phyloP scores from a whole-genome alignment of 2,329 filamentous ascomycete genomes.

The Ilyonectria mors-panacis region DNA sequence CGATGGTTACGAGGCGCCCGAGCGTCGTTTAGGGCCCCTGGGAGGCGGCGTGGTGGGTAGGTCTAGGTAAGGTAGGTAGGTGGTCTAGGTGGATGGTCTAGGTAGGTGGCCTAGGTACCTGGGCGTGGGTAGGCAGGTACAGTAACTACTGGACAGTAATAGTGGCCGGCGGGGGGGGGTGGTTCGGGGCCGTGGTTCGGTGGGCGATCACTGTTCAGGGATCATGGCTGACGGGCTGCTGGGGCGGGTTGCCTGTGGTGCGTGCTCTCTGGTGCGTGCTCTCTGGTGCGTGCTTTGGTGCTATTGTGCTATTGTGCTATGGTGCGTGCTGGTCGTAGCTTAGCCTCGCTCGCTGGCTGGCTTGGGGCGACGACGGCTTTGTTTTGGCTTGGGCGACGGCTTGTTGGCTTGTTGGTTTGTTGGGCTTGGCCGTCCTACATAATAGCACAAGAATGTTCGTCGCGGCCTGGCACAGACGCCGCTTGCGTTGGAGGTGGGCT shows the following conservation, averaged over 20 bases:
- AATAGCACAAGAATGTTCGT: neutral
- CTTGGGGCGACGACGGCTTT: neutral
- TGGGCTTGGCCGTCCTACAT: neutral
- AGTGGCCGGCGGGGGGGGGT: slow-evolving; percentile 7
- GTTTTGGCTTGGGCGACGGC: too few species aligned
- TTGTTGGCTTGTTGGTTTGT: neutral
- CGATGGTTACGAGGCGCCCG: slow-evolving; percentile 45
- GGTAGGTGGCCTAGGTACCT: neutral
- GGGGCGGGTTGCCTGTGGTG: slow-evolving; percentile 20
- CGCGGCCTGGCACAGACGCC: neutral
- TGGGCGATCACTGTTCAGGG: slow-evolving; percentile 46
- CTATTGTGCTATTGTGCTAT: neutral
- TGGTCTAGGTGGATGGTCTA: neutral
- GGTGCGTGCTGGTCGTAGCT: slow-evolving; percentile 10
- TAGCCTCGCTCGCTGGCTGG: neutral
- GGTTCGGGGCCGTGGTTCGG: slow-evolving; percentile 37
- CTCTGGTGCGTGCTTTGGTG: slow-evolving; percentile 31
- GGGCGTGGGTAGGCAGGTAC: neutral
- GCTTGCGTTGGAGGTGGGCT: neutral
- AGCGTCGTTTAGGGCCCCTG: slow-evolving; percentile 49
- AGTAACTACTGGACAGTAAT: neutral
- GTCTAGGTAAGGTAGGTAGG: slow-evolving; percentile 9
- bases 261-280: slow-evolving; percentile 17
- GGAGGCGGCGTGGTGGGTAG: slow-evolving; percentile 35
- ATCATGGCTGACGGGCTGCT: slow-evolving; percentile 29